These are phyloP conservation scores for Russula olivacea DNA, from an alignment of 768 basidiomycete species.

Conservation along the genomic window DNA sequence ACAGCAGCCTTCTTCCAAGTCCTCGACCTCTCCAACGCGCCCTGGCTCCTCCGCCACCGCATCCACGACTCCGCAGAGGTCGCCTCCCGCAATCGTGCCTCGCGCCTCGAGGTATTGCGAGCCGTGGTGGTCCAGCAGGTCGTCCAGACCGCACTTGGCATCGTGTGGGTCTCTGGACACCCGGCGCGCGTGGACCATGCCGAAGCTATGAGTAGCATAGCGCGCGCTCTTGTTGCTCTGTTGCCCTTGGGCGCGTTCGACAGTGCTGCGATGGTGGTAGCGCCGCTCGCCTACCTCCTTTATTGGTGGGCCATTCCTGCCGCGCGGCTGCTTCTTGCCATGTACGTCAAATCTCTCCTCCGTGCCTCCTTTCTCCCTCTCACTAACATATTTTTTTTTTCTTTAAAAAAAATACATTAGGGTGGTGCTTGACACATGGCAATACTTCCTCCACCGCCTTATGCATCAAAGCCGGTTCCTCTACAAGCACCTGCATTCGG, in stretches of 20 bases:
- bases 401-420: constrained; percentile 35
- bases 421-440: constrained; percentile 95
- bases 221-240: background rate
- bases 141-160: constrained; percentile 74
- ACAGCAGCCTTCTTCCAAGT: constrained; percentile 73
- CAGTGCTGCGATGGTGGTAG: constrained; percentile 34
- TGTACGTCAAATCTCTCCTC: constrained; percentile 51
- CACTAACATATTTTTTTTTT: background rate
- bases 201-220: constrained; percentile 29
- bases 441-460: constrained; percentile 89
- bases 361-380: background rate
- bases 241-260: constrained; percentile 31
- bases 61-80: constrained; percentile 88
- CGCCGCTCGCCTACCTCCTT: constrained; percentile 47
- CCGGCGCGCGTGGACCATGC: constrained; percentile 18
- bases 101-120: constrained; percentile 61
- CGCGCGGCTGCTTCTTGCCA: constrained; percentile 66
- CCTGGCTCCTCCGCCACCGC: constrained; percentile 75
- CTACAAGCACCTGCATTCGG: constrained; percentile 87
- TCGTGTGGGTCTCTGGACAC: constrained; percentile 53
- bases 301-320: constrained; percentile 95
- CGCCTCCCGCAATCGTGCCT: constrained; percentile 64
- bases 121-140: constrained; percentile 85
- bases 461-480: constrained; percentile 91
- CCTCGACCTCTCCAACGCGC: constrained; percentile 72